phyloP scores from a whole-genome alignment of 225 moss, liverwort and hornwort species.

The Rhytidiadelphus loreus region DNA sequence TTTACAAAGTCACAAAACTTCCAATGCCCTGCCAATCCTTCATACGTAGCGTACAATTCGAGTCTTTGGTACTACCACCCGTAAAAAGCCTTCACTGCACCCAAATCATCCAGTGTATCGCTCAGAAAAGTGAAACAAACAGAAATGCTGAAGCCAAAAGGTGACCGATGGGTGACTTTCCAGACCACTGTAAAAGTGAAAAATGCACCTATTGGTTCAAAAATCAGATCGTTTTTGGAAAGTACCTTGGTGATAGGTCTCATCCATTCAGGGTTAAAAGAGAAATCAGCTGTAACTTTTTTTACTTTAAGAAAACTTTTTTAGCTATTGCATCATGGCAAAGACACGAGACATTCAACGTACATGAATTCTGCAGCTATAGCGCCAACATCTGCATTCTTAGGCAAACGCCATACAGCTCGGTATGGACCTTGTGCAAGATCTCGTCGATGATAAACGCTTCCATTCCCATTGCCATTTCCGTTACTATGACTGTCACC shows the following conservation, averaged over 20 bases:
- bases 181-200: background rate
- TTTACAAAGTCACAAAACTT: background rate
- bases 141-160: background rate
- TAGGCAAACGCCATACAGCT: slow-evolving; percentile 84
- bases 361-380: slow-evolving; percentile 84
- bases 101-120: background rate
- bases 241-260: background rate
- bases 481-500: slow-evolving; percentile 20
- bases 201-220: background rate
- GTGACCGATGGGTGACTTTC: background rate
- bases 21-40: background rate
- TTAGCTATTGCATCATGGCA: background rate
- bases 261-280: background rate
- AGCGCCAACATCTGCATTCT: slow-evolving; percentile 56
- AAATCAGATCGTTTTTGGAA: background rate
- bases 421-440: slow-evolving; percentile 91
- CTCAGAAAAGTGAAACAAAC: background rate
- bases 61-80: slow-evolving; percentile 71
- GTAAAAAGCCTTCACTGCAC: slow-evolving; percentile 80
- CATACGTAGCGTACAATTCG: slow-evolving; percentile 63
- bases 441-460: slow-evolving; percentile 81
- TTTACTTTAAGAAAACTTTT: background rate
- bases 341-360: background rate
- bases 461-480: slow-evolving; percentile 35
- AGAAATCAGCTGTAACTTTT: background rate